These are phyloP conservation scores for Imleria badia DNA, from an alignment of 768 basidiomycete species.

Conservation along the genomic window DNA sequence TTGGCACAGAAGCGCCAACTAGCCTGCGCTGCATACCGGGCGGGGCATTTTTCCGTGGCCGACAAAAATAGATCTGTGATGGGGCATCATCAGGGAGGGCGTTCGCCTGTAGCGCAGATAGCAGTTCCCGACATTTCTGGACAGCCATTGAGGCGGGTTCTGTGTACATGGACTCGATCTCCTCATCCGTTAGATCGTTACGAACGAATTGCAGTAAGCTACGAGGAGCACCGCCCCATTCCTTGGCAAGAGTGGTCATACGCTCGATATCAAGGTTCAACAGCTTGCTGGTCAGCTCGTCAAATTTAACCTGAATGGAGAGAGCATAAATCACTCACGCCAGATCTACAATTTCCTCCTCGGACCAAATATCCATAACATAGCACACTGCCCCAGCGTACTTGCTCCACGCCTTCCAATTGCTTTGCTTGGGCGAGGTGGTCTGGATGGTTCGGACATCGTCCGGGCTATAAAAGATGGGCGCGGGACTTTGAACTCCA, in stretches of 20 bases:
- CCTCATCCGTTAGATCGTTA: background rate
- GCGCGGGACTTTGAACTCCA: fast-evolving
- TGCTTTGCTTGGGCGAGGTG: background rate
- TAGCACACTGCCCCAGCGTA: background rate
- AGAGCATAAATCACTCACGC: background rate
- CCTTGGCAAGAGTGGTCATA: background rate
- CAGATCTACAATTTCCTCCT: background rate
- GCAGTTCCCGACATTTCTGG: background rate
- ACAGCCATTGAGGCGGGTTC: background rate
- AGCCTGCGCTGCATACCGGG: fast-evolving
- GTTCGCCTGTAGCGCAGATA: no score
- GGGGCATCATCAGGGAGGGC: background rate
- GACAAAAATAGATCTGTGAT: background rate
- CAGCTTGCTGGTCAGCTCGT: no score
- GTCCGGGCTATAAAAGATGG: background rate
- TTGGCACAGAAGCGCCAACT: background rate
- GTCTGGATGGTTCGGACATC: background rate
- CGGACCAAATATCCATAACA: slow-evolving; percentile 4
- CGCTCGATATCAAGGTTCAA: background rate
- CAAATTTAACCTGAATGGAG: background rate
- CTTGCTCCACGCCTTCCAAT: slow-evolving; percentile 5
- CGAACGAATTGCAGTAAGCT: background rate
- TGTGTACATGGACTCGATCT: background rate
- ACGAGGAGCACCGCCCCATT: background rate
- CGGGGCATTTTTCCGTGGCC: background rate